Conservation (phyloP, 2,329 filamentous ascomycete species). For the Drechslerella dactyloides region DNA sequence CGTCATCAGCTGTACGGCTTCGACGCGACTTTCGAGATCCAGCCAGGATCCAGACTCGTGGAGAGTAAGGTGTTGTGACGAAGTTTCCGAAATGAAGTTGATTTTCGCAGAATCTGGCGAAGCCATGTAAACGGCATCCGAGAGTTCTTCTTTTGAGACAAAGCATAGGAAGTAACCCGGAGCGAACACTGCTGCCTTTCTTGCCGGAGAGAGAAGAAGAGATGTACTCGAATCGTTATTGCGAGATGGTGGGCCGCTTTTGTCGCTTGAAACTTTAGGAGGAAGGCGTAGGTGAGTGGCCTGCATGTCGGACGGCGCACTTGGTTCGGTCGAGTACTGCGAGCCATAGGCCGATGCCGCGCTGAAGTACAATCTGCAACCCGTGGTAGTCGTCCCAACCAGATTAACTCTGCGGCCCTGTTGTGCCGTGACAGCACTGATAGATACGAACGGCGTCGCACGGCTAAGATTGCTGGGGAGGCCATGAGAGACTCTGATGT, state of each 20-base stretch:
- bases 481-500: slow-evolving; percentile 86
- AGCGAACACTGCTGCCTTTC: slow-evolving; percentile 66
- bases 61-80: slow-evolving; percentile 52
- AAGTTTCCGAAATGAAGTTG: slow-evolving; percentile 59
- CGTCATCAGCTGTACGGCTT: slow-evolving; percentile 79
- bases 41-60: slow-evolving; percentile 80
- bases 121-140: slow-evolving; percentile 77
- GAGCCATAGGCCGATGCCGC: slow-evolving; percentile 61
- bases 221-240: slow-evolving; percentile 53
- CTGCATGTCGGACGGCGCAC: slow-evolving; percentile 89
- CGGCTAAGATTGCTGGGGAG: slow-evolving; percentile 73
- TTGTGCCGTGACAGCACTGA: slow-evolving; percentile 79
- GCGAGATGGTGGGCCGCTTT: slow-evolving; percentile 53
- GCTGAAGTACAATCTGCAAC: slow-evolving; percentile 89
- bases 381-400: slow-evolving; percentile 87
- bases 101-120: slow-evolving; percentile 89
- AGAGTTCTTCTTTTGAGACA: slow-evolving; percentile 63
- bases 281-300: slow-evolving; percentile 97
- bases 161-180: slow-evolving; percentile 93
- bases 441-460: slow-evolving; percentile 76
- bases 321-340: slow-evolving; percentile 36
- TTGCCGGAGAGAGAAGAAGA: slow-evolving; percentile 57
- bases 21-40: slow-evolving; percentile 73
- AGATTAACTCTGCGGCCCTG: slow-evolving; percentile 85
- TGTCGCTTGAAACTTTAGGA: slow-evolving; percentile 63